Percentiles rank a stretch among this genome's conserved stretches.
Evolutionary conservation across 345 rosid genomes (phyloP).

Genomic region (Ceriops tagal): DNA sequence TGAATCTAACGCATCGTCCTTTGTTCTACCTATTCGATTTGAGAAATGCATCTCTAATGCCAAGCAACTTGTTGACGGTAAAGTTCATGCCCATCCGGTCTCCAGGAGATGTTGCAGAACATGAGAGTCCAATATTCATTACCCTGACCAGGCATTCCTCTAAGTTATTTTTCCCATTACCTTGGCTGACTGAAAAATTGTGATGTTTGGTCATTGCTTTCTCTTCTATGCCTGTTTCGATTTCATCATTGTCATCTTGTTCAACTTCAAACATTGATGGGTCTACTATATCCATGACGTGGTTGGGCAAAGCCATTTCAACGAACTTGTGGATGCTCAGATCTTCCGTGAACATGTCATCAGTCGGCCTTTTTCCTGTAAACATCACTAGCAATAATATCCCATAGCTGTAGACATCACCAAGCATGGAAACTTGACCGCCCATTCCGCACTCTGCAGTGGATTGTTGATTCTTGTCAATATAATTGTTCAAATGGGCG

Average conservation of each 20-base stretch:
- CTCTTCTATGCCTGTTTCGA: not conserved
- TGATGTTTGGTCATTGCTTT: not conserved
- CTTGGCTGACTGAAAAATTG: not conserved
- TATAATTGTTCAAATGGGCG: not conserved
- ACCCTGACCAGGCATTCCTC: conserved; percentile 15
- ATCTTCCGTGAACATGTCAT: conserved; percentile 1
- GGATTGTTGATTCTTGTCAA: not conserved
- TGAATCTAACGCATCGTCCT: not conserved
- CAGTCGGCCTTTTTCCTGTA: conserved; percentile 18
- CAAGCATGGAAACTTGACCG: conserved; percentile 3
- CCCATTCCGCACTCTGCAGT: conserved; percentile 14
- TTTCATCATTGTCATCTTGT: not conserved
- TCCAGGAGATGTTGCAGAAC: conserved; percentile 15
- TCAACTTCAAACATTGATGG: not conserved
- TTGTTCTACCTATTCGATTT: not conserved
- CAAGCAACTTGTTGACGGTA: conserved; percentile 21
- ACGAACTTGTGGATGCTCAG: conserved; percentile 10
- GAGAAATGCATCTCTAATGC: conserved; percentile 15
- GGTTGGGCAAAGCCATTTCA: conserved; percentile 18
- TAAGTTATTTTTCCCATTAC: not conserved
- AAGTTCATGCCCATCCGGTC: conserved; percentile 11
- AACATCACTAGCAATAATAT: conserved; percentile 14
- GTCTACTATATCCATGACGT: conserved; percentile 8
- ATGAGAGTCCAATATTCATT: conserved; percentile 21
- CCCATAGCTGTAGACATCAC: conserved; percentile 15